phyloP scores from a whole-genome alignment of 176 grass and related monocot species.

The Zoysia japonica region DNA sequence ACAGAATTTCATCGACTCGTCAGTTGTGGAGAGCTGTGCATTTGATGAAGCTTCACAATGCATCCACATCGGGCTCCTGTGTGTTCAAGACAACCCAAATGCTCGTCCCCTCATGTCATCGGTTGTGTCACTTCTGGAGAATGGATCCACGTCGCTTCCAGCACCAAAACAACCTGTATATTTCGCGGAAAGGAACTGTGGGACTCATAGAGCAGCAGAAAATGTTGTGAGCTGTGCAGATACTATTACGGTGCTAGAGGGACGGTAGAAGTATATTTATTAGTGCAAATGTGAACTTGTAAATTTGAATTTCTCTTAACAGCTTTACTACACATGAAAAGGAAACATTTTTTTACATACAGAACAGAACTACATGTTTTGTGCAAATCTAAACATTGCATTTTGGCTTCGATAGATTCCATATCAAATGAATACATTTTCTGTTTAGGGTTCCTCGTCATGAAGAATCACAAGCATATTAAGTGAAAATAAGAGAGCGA shows the following conservation, averaged over 20 bases:
- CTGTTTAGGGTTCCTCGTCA: too few relatives aligned
- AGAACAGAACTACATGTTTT: too few relatives aligned
- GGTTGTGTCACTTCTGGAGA: constrained; percentile 44
- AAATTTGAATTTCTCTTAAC: background rate
- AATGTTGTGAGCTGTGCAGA: background rate
- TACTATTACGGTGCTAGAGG: constrained; percentile 15
- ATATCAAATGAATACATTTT: too few relatives aligned
- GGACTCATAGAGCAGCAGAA: background rate
- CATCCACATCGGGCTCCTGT: constrained; percentile 36
- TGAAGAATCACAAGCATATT: too few relatives aligned
- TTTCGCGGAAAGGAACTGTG: background rate
- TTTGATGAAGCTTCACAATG: constrained; percentile 30
- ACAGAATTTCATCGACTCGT: constrained; percentile 19
- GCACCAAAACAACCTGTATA: constrained; percentile 24
- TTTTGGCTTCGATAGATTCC: too few relatives aligned
- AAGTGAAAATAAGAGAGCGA: too few relatives aligned
- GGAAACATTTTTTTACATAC: background rate
- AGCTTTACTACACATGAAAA: background rate
- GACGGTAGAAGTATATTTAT: constrained; percentile 25
- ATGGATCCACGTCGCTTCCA: constrained; percentile 10
- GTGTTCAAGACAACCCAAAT: constrained; percentile 43
- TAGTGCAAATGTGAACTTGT: background rate
- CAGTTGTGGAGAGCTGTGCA: constrained; percentile 13
- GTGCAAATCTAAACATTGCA: too few relatives aligned
- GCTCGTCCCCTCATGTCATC: constrained; percentile 42